Evolutionary conservation across 1,139 yeast genomes (phyloP).

Genomic region (Pneumocystis oryctolagi): DNA sequence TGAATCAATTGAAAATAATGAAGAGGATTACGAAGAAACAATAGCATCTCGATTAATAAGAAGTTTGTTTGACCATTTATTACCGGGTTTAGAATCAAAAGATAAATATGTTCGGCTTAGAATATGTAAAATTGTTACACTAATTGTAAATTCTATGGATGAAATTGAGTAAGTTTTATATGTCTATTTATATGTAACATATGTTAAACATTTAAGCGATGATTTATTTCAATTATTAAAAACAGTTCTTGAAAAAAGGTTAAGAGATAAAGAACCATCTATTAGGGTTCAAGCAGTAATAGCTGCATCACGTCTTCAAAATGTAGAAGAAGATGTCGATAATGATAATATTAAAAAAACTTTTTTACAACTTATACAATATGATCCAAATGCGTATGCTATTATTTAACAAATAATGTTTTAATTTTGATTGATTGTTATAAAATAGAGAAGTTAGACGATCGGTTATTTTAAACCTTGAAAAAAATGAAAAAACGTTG

Average conservation of each 20-base stretch:
- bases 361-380: constrained; percentile 43
- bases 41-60: constrained; percentile 35
- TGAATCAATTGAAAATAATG: neutral
- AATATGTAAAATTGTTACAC: constrained; percentile 63
- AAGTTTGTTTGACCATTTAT: constrained; percentile 46
- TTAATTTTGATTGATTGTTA: neutral
- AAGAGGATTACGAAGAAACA: constrained; percentile 5
- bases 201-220: constrained; percentile 22
- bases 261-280: constrained; percentile 62
- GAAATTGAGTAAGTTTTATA: constrained; percentile 39
- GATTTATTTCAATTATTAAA: constrained; percentile 51
- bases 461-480: constrained; percentile 60
- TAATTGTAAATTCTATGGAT: constrained; percentile 54
- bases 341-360: constrained; percentile 27
- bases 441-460: constrained; percentile 53
- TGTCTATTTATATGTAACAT: neutral
- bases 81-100: constrained; percentile 63
- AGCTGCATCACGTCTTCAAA: constrained; percentile 67
- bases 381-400: constrained; percentile 55
- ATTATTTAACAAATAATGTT: neutral
- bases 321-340: constrained; percentile 31
- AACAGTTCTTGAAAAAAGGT: constrained; percentile 45
- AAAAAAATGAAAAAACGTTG: constrained; percentile 39
- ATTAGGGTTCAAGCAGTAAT: constrained; percentile 74
- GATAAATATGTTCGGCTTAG: constrained; percentile 68